phyloP scores from a whole-genome alignment of 306 rosid genomes.

The Trifolium repens region DNA sequence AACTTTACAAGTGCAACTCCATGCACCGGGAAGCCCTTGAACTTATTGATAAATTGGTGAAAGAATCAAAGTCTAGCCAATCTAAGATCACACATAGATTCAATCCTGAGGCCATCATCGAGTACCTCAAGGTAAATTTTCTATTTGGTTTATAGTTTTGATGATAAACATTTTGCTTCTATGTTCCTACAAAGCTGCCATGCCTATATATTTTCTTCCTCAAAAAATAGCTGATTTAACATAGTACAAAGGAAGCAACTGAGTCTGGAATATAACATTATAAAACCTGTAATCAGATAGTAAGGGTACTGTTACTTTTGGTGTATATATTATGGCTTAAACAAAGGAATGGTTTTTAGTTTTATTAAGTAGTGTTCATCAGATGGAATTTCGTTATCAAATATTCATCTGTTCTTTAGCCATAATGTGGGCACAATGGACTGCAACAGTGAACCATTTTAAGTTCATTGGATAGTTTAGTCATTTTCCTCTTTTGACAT shows the following conservation, averaged over 20 bases:
- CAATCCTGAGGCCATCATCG: conserved; percentile 83
- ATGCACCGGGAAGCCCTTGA: conserved; percentile 93
- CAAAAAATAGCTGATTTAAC: conserved; percentile 11
- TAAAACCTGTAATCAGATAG: conserved; percentile 25
- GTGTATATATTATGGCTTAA: conserved; percentile 30
- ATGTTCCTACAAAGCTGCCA: background rate
- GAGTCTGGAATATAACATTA: conserved; percentile 21
- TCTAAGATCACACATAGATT: conserved; percentile 64
- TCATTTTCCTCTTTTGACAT: background rate
- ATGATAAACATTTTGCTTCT: conserved; percentile 20
- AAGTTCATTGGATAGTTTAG: conserved; percentile 26
- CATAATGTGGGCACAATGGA: conserved; percentile 4
- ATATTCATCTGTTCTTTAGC: conserved; percentile 10
- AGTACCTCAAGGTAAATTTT: conserved; percentile 88
- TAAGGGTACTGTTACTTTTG: conserved; percentile 18
- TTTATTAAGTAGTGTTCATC: conserved; percentile 11
- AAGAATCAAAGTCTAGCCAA: conserved; percentile 69
- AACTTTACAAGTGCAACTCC: conserved; percentile 91
- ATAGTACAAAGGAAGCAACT: conserved; percentile 35
- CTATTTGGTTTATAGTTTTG: conserved; percentile 23
- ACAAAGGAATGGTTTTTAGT: conserved; percentile 3
- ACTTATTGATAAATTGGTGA: conserved; percentile 71
- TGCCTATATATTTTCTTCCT: conserved; percentile 21
- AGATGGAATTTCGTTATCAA: background rate
- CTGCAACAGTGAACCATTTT: background rate